Evolutionary conservation across 306 rosid species (phyloP), one percentile per base, ranked within the genome.

Genomic region (Calophaca sinica): DNA sequence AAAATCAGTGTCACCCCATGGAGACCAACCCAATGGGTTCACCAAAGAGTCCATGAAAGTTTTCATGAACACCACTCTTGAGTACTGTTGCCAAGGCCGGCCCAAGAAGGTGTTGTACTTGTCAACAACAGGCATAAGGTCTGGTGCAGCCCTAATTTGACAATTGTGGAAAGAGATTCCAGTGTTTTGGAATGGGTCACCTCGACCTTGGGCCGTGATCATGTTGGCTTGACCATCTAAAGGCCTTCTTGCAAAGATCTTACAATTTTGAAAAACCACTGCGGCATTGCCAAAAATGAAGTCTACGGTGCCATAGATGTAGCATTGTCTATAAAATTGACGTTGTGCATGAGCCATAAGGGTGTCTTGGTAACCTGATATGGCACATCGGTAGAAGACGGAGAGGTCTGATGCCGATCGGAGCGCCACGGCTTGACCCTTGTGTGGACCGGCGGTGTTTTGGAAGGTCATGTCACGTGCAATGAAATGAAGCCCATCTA

Each of bases 251-350:
- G 72, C 93, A 2, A 62, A 86, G 5, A 91, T 91, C 2, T 84
- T 8, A 48, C 97, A 89, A 2, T 73, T 93, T 67, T 93, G 98
- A 26, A 93, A 83, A 0, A 93, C 98, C 0, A 82, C 97, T 0
- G 97, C 98, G 0, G 97, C 98, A 1, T 94, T 89, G 2, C 98
- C 98, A 13, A 94, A 94, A 2, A 94, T 91, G 77, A 94, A 86
- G 71, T 94, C 98, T 2, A 94, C 70, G 2, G 98, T 91, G 72
- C 98, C 98, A 2, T 81, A 94, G 33, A 94, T 83, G 81, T 85
- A 87, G 7, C 98, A 89, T 62, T 83, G 84, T 53, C 84, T 77
- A 52, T 88, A 93, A 71, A 91, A 93, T 79, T 93, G 98, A 5
- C 98, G 86, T 4, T 93, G 98, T 1, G 98, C 92, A 5, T 91